Conservation (phyloP, 2,329 filamentous ascomycete species). For the Metarhizium brunneum region DNA sequence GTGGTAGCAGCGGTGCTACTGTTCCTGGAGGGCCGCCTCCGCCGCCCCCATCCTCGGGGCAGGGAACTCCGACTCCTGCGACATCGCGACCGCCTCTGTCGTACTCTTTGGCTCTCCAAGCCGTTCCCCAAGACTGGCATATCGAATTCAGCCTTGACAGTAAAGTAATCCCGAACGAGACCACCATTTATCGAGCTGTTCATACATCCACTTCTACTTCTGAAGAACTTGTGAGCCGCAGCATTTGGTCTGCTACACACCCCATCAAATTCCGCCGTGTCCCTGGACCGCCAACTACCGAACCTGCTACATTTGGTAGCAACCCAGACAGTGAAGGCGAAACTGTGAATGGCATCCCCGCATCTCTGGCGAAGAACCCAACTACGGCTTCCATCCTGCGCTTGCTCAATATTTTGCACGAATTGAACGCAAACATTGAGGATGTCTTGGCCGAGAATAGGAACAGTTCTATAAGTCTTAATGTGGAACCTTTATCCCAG, state of each 20-base stretch:
- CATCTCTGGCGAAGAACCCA: conserved; percentile 73
- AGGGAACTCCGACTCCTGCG: conserved; percentile 39
- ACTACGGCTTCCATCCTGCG: conserved; percentile 81
- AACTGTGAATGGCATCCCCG: conserved; percentile 55
- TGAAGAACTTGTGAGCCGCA: conserved; percentile 61
- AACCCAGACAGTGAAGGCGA: conserved; percentile 39
- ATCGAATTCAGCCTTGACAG: conserved; percentile 88
- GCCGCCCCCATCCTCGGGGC: conserved; percentile 17
- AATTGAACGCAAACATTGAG: conserved; percentile 86
- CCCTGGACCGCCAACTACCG: conserved; percentile 68
- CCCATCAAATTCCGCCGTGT: conserved; percentile 88
- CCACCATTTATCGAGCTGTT: conserved; percentile 90
- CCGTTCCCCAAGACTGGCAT: conserved; percentile 87
- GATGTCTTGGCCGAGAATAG: conserved; percentile 72
- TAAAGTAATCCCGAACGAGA: conserved; percentile 79
- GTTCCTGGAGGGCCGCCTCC: conserved; percentile 8
- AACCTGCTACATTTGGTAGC: conserved; percentile 52
- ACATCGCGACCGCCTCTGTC: conserved; percentile 54
- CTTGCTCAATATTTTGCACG: conserved; percentile 81
- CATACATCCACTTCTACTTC: conserved; percentile 48
- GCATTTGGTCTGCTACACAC: conserved; percentile 84
- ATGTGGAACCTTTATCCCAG: conserved; percentile 76
- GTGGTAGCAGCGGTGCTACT: conserved; percentile 26
- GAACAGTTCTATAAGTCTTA: conserved; percentile 59
- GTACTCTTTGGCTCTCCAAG: conserved; percentile 75